These are phyloP conservation scores for Termitomyces sp. DNA, from an alignment of 768 basidiomycete species.

Conservation along the genomic window DNA sequence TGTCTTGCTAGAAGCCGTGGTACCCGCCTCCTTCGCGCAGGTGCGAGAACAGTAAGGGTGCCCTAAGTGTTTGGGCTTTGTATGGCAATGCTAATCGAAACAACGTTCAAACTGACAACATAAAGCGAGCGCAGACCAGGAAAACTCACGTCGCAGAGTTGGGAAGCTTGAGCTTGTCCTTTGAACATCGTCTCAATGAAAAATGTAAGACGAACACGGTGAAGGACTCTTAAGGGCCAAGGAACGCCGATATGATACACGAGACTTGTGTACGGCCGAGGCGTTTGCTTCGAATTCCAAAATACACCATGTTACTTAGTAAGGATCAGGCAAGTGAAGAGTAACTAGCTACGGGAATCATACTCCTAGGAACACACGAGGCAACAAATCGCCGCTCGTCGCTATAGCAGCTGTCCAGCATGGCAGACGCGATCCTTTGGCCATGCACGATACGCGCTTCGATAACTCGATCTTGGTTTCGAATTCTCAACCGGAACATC, in stretches of 20 bases:
- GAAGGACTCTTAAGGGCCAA: background rate
- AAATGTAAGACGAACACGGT: background rate
- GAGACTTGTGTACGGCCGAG: background rate
- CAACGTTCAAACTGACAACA: slow-evolving; percentile 3
- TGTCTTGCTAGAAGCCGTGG: slow-evolving; percentile 20
- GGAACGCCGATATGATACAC: background rate
- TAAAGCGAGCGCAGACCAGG: background rate
- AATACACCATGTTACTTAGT: background rate
- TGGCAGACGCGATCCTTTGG: background rate
- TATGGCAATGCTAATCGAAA: slow-evolving; percentile 39
- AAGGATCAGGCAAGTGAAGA: background rate
- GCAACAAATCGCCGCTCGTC: too few species aligned
- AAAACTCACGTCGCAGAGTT: slow-evolving; percentile 35
- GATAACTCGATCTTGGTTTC: background rate
- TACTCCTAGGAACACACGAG: too few species aligned
- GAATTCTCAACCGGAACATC: background rate
- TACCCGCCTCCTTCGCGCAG: slow-evolving; percentile 38
- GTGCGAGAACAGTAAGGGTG: slow-evolving; percentile 49
- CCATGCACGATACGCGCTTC: background rate
- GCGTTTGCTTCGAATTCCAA: background rate
- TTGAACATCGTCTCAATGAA: background rate
- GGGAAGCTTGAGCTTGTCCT: slow-evolving; percentile 12
- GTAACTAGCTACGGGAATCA: too few species aligned
- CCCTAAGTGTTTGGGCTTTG: slow-evolving; percentile 41
- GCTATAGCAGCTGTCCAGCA: too few species aligned